Conservation (phyloP, 1,139 yeast species). For the Lodderomyces pseudojiufengensis region DNA sequence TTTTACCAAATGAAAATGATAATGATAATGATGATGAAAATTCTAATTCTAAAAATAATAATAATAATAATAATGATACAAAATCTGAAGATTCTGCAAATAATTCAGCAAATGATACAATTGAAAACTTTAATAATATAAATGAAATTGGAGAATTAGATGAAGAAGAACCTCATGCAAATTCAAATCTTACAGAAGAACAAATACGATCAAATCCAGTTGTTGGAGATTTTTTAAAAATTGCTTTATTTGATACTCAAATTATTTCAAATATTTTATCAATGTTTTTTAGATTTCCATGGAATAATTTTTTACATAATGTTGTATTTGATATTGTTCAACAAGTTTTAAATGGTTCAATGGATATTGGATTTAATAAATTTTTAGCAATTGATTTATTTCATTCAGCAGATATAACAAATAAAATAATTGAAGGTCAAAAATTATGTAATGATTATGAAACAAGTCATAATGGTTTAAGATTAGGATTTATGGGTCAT, state of each 20-base stretch:
- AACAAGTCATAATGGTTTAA: slow-evolving; percentile 54
- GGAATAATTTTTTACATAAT: slow-evolving; percentile 97
- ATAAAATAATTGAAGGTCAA: slow-evolving; percentile 81
- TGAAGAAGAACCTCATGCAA: slow-evolving; percentile 45
- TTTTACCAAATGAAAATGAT: slow-evolving; percentile 21
- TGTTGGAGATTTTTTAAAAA: slow-evolving; percentile 85
- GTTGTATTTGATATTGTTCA: slow-evolving; percentile 97
- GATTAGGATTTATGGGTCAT: slow-evolving; percentile 97
- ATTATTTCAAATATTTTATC: slow-evolving; percentile 72
- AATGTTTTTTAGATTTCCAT: slow-evolving; percentile 90
- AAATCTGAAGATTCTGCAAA: slow-evolving; percentile 15
- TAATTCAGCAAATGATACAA: slow-evolving; percentile 36
- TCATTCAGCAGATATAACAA: slow-evolving; percentile 72
- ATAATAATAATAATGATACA: neutral
- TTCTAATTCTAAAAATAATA: slow-evolving; percentile 9
- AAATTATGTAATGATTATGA: slow-evolving; percentile 68
- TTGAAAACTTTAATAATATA: slow-evolving; percentile 43
- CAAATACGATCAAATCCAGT: slow-evolving; percentile 69
- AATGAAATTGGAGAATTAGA: slow-evolving; percentile 19
- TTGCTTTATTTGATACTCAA: slow-evolving; percentile 77
- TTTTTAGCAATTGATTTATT: slow-evolving; percentile 85
- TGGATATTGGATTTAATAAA: slow-evolving; percentile 86
- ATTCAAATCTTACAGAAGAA: slow-evolving; percentile 55
- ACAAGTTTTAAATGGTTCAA: slow-evolving; percentile 91
- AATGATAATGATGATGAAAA: slow-evolving; percentile 11